Conservation (phyloP, 495 filamentous ascomycete genomes). For the Neurospora sp. region DNA sequence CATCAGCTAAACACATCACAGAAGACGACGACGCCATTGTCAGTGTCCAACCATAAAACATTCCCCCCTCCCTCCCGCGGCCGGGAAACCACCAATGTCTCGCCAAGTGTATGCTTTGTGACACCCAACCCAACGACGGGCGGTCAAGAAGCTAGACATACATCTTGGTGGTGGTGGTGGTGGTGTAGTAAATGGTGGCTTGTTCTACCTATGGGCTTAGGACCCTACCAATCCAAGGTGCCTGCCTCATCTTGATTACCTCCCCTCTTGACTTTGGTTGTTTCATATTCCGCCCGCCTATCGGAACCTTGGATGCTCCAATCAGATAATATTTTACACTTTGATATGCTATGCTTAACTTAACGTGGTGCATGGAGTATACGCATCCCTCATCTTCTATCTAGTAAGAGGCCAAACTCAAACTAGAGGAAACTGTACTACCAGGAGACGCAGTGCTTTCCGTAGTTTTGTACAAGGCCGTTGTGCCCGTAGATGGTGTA, state of each 20-base stretch:
- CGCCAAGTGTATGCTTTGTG: neutral
- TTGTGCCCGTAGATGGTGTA: neutral
- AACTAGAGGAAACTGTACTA: too few relatives aligned
- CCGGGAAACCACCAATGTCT: neutral
- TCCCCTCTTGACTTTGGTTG: neutral
- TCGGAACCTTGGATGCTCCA: neutral
- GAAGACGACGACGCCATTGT: neutral
- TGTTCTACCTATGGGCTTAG: neutral
- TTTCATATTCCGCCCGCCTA: neutral
- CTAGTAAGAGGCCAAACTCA: too few relatives aligned
- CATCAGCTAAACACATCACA: neutral
- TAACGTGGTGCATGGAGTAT: neutral
- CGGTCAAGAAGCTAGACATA: neutral
- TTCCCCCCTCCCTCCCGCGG: neutral
- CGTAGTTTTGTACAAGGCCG: neutral
- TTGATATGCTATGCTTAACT: neutral
- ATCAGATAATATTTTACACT: neutral
- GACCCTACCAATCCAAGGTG: neutral
- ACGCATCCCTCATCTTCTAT: neutral
- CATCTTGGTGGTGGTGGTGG: neutral
- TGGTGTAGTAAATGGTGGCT: neutral
- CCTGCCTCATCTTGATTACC: neutral
- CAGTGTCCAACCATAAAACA: neutral
- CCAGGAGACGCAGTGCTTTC: too few relatives aligned
- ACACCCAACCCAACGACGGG: neutral